These are phyloP conservation scores for Sisymbrium irio DNA, from an alignment of 345 rosid species.

Conservation along the genomic window DNA sequence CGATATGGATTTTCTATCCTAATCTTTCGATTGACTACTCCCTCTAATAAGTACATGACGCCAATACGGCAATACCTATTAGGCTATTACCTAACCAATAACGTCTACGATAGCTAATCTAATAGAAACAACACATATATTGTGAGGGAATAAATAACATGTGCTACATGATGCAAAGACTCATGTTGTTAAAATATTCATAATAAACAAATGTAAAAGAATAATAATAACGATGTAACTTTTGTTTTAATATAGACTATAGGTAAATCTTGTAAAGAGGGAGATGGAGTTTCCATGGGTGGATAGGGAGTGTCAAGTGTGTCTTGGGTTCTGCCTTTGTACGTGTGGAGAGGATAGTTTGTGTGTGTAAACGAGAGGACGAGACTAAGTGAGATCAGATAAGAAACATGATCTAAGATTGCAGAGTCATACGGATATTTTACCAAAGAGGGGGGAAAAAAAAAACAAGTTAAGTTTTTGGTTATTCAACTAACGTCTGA, in stretches of 20 bases:
- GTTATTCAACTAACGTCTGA: neutral
- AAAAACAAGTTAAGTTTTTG: neutral
- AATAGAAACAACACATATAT: neutral
- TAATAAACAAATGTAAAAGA: neutral
- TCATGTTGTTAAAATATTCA: neutral
- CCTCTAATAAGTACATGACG: neutral
- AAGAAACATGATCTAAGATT: neutral
- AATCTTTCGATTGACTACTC: neutral
- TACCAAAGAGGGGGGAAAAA: neutral
- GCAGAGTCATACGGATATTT: constrained; percentile 1
- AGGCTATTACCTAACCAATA: neutral
- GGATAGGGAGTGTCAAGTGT: neutral
- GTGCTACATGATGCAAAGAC: neutral
- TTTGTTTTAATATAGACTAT: neutral
- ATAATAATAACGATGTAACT: neutral
- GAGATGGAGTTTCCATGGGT: neutral
- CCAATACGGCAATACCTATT: neutral
- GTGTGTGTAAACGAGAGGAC: neutral
- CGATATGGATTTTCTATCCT: neutral
- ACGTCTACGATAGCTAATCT: neutral
- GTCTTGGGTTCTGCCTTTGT: neutral
- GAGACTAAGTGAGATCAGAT: neutral
- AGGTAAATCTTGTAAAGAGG: neutral
- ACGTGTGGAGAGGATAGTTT: neutral
- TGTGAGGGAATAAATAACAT: neutral